Evolutionary conservation across 495 filamentous ascomycete species (phyloP).

Genomic region (Hypomontagnella submonticulosa): DNA sequence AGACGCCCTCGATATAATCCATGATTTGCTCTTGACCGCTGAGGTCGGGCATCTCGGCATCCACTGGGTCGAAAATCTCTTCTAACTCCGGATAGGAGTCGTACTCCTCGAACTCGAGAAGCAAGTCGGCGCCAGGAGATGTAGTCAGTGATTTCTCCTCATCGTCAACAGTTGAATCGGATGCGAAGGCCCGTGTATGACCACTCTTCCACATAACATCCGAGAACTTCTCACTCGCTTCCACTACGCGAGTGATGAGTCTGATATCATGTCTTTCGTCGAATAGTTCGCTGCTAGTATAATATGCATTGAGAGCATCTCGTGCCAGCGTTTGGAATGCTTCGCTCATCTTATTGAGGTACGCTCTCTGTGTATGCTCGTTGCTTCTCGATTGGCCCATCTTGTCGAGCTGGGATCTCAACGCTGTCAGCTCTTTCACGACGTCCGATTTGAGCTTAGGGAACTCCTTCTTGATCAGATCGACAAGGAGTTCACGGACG

Average conservation of each 20-base stretch:
- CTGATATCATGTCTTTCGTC: slow-evolving; percentile 45
- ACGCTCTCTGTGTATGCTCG: slow-evolving; percentile 39
- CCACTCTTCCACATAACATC: slow-evolving; percentile 52
- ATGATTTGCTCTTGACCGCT: slow-evolving; percentile 30
- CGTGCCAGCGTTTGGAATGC: slow-evolving; percentile 55
- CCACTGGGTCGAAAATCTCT: slow-evolving; percentile 32
- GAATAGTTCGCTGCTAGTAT: slow-evolving; percentile 56
- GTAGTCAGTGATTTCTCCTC: not conserved
- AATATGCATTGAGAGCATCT: slow-evolving; percentile 52
- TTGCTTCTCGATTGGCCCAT: slow-evolving; percentile 54
- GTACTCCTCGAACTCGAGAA: not conserved
- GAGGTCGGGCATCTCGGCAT: not conserved
- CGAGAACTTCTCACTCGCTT: slow-evolving; percentile 56
- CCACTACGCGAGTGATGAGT: slow-evolving; percentile 60
- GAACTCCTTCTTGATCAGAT: slow-evolving; percentile 63
- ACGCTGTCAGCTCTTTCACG: slow-evolving; percentile 48
- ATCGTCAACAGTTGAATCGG: slow-evolving; percentile 9
- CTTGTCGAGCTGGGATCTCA: slow-evolving; percentile 47
- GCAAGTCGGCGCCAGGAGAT: too few species aligned
- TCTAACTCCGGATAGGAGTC: slow-evolving; percentile 44
- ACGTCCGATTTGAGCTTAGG: slow-evolving; percentile 62
- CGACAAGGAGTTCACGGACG: slow-evolving; percentile 56
- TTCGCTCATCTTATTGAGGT: slow-evolving; percentile 55
- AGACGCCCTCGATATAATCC: slow-evolving; percentile 42
- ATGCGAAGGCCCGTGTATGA: slow-evolving; percentile 53